Percentiles rank a stretch among this genome's conserved stretches.
Evolutionary conservation across 768 basidiomycete species (phyloP).

Genomic region (Tricholoma hemisulphureum): DNA sequence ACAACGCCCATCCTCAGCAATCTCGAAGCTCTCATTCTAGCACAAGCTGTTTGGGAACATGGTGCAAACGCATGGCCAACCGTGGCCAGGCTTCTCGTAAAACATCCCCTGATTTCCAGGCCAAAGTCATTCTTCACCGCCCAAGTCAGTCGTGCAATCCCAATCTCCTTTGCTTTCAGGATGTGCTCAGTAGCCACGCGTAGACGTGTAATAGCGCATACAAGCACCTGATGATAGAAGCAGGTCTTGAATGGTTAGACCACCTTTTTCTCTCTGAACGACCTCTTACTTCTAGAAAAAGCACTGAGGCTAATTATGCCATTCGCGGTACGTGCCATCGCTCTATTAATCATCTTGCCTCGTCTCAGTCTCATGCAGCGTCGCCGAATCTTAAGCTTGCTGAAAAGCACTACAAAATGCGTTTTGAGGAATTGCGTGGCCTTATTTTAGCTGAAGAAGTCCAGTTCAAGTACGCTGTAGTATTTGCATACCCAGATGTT

Average conservation of each 20-base stretch:
- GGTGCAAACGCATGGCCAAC: constrained; percentile 68
- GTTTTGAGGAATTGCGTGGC: constrained; percentile 69
- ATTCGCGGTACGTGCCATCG: constrained; percentile 45
- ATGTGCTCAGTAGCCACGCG: neutral
- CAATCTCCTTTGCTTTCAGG: constrained; percentile 9
- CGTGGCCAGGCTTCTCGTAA: constrained; percentile 63
- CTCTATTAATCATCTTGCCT: neutral
- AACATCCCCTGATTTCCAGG: constrained; percentile 66
- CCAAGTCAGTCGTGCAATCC: constrained; percentile 45
- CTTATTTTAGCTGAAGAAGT: constrained; percentile 71
- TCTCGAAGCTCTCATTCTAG: constrained; percentile 76
- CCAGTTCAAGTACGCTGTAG: constrained; percentile 66
- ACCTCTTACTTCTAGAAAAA: constrained; percentile 23
- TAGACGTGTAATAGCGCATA: constrained; percentile 73
- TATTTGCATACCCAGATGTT: too few relatives aligned
- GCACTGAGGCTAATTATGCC: constrained; percentile 49
- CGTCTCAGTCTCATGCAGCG: constrained; percentile 41
- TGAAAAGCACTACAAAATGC: constrained; percentile 66
- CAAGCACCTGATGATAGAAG: constrained; percentile 63
- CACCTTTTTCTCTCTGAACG: constrained; percentile 4
- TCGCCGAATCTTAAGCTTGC: constrained; percentile 67
- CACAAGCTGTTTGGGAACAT: constrained; percentile 84
- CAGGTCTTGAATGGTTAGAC: constrained; percentile 62
- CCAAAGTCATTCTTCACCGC: constrained; percentile 67
- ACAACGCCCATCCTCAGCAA: constrained; percentile 27